Evolutionary conservation across 129 eudicot genomes (phyloP).

Genomic region (Tanacetum coccineum): DNA sequence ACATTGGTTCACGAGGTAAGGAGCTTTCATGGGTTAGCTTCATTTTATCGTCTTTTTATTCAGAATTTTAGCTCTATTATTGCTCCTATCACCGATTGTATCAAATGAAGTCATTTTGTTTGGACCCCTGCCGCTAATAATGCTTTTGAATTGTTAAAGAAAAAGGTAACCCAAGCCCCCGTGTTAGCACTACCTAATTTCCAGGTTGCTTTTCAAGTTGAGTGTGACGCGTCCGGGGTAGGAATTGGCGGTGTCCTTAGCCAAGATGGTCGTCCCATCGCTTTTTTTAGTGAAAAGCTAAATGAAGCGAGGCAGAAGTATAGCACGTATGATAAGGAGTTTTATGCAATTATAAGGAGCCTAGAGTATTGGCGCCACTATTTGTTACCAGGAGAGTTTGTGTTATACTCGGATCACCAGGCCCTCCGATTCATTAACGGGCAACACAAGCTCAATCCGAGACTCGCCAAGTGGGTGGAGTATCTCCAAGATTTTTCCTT

Average conservation of each 20-base stretch:
- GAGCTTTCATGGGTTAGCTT: slow-evolving; percentile 2
- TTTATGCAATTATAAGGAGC: not conserved
- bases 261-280: too few relatives aligned
- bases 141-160: not conserved
- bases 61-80: not conserved
- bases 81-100: not conserved
- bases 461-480: too few relatives aligned
- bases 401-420: slow-evolving; percentile 8
- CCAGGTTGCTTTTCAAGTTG: not conserved
- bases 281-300: too few relatives aligned
- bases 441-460: too few relatives aligned
- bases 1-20: not conserved
- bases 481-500: too few relatives aligned
- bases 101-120: slow-evolving; percentile 8
- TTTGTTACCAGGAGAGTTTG: slow-evolving; percentile 2
- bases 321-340: not conserved
- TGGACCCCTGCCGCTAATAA: not conserved
- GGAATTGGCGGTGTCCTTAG: too few relatives aligned
- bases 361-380: slow-evolving; percentile 9
- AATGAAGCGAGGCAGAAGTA: not conserved
- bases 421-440: not conserved
- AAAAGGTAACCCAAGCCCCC: not conserved
- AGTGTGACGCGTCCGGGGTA: not conserved
- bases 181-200: not conserved
- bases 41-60: not conserved